These are phyloP conservation scores for Penicillium sp. DNA, from an alignment of 2,329 filamentous ascomycete genomes.

Conservation along the genomic window DNA sequence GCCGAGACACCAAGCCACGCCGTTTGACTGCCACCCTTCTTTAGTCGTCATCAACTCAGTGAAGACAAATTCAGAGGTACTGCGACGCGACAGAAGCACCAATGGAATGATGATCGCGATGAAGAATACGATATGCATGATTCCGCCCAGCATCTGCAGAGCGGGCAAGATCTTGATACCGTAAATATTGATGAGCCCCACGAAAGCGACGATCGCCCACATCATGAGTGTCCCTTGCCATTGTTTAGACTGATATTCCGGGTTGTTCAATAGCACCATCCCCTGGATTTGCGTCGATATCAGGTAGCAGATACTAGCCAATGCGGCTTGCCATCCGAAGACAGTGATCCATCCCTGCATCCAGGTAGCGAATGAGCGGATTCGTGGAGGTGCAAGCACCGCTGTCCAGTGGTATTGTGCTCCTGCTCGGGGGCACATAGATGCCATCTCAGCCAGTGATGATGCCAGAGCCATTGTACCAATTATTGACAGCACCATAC, in stretches of 20 bases:
- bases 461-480: conserved; percentile 24
- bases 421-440: conserved; percentile 43
- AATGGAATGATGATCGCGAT: conserved; percentile 40
- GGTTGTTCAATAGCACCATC: conserved; percentile 28
- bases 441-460: conserved; percentile 43
- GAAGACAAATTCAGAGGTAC: conserved; percentile 44
- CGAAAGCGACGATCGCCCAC: conserved; percentile 32
- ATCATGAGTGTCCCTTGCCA: conserved; percentile 45
- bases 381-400: conserved; percentile 30
- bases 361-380: conserved; percentile 34
- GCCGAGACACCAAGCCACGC: conserved; percentile 49
- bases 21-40: conserved; percentile 47
- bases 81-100: conserved; percentile 33
- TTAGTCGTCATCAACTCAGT: conserved; percentile 44
- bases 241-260: conserved; percentile 33
- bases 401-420: conserved; percentile 48
- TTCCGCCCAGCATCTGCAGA: conserved; percentile 27
- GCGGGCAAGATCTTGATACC: conserved; percentile 32
- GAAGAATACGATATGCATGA: conserved; percentile 39
- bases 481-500: conserved; percentile 24
- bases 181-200: conserved; percentile 36
- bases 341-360: conserved; percentile 37
- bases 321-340: conserved; percentile 40
- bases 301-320: conserved; percentile 35
- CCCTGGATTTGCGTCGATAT: conserved; percentile 35